Evolutionary conservation across 352 stramenopile genomes (phyloP), one percentile per base, ranked within the genome.

Genomic region (Halophytophthora batemanensis): DNA sequence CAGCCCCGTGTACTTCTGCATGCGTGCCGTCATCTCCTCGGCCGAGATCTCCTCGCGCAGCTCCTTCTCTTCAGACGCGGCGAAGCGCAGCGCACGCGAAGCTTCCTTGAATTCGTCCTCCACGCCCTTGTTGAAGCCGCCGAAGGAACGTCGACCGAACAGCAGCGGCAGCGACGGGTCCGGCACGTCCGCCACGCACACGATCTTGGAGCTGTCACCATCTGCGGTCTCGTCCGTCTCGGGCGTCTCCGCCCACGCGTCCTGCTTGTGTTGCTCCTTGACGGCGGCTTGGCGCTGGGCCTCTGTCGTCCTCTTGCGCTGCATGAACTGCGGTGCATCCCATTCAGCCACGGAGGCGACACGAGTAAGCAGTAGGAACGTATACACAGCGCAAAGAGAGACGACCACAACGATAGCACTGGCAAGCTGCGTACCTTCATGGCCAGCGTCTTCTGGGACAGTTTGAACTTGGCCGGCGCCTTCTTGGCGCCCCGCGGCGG

Each of bases 1-100:
- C 35, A 93, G 66, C 2, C 82, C 82, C 41, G 80, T 90, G 70
- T 93, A 93, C 56, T 91, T 93, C 45, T 80, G 68, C 80, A 93
- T 93, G 34, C 82, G 73, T 18, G 71, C 70, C 31, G 78, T 70
- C 82, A 93, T 93, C 36, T 93, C 82, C 43, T 93, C 65, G 5
- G 82, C 80, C 18, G 82, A 93, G 10, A 93, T 65, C 48, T 93
- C 82, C 12, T 93, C 82, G n/a, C 66, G 75, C 33, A 86, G 58
- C 38, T 86, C 82, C 33, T 74, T 84, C 59, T 86, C 77, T 40
- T 93, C 77, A 11, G 77, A 78, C 25, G 67, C 80, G 0, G 70
- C 68, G 34, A 82, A 86, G 23, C 74, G 78, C 45, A 77, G 57
- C 59, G 82, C 72, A 17, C 74, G 70, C 14, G 61, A 74, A 7